phyloP scores from a whole-genome alignment of 305 asterid species.

The Nicotiana rustica region DNA sequence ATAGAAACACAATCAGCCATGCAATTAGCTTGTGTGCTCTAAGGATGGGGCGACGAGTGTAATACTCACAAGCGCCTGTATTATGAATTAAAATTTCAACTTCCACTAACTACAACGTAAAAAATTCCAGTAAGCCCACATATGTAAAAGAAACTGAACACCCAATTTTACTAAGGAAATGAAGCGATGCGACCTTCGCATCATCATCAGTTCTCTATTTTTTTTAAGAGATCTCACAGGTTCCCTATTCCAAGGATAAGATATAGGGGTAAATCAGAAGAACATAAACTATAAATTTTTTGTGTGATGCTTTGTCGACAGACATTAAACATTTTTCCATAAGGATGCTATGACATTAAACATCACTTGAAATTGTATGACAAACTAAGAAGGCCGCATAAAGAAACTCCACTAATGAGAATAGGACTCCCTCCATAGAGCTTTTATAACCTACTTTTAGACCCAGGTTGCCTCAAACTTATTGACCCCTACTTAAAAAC shows the following conservation, averaged over 20 bases:
- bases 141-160: conserved; percentile 2
- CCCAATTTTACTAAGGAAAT: background rate
- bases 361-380: background rate
- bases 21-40: background rate
- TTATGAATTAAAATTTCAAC: background rate
- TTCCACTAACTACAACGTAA: background rate
- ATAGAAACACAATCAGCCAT: background rate
- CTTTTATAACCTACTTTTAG: background rate
- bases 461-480: background rate
- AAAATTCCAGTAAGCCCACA: background rate
- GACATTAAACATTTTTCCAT: background rate
- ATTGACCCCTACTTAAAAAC: conserved; percentile 9
- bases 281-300: background rate
- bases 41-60: conserved; percentile 9
- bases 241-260: background rate
- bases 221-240: background rate
- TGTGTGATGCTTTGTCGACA: background rate
- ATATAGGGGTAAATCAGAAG: background rate
- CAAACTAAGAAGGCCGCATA: background rate
- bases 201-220: background rate
- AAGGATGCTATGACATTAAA: conserved; percentile 9
- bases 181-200: background rate
- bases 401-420: conserved; percentile 24
- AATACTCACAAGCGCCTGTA: conserved; percentile 20
- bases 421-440: conserved; percentile 4